Base-by-base conservation (phyloP, 176 grass and related monocot genomes). In the Urochloa ruziziensis region DNA sequence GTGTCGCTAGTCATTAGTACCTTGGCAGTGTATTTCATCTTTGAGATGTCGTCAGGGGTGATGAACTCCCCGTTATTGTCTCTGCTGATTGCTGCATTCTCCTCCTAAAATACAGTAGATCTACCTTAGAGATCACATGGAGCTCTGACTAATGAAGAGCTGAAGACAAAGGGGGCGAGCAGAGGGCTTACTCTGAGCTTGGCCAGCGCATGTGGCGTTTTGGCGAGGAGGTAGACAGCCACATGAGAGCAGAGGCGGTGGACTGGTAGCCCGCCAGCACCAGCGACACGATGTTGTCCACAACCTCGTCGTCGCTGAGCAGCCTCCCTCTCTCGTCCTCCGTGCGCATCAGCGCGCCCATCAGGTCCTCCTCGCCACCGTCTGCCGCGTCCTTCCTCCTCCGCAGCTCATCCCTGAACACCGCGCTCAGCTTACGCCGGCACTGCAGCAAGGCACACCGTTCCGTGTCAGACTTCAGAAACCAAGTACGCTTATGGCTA, bases 221-320 rank as follows among this genome's bases (percentile, higher is more conserved):
- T 87, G 21, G 85, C 46, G 0, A 86, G 30, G 66, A 83, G 83
- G 59, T 90, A 90, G 15, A 21, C 19, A 18, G 82, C 82, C 82
- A 89, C 83, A 77, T 89, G 25, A 81, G 62, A n/a, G 77, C 51
- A 16, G 16, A 44, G n/a, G 83, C 6, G 0, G 88, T 89, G 52
- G 88, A 85, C 48, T 82, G 47, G 4, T 82, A 85, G 62, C 83
- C 88, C 0, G 32, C 88, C 4, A 85, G 0, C 4, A 89, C 25
- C 16, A 81, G 62, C 4, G 78, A 75, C 15, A 89, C 52, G 23
- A 86, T 86, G 73, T 86, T 90, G 42, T 90, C 65, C 5, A 82
- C 74, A 4, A 90, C 64, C 67, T 86, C 71, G 1, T 86, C 78
- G 30, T 78, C 72, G 15, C 37, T 52, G 8, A 85, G 23, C 62